These are phyloP conservation scores for Silene conica DNA, from an alignment of 148 eudicot species.

Conservation along the genomic window DNA sequence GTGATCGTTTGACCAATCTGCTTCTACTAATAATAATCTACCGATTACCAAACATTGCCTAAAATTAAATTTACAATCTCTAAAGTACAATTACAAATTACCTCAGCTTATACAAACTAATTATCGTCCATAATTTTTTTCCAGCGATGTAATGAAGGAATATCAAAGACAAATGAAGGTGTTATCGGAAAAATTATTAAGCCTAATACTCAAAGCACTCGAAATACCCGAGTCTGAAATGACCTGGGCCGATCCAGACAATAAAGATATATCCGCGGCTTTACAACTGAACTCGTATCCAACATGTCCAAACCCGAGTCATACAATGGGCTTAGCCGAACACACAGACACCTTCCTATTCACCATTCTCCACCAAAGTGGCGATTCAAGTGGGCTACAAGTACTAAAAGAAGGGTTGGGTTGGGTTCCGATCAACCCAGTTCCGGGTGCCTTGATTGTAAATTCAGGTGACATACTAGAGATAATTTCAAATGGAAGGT, in stretches of 20 bases:
- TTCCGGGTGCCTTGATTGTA: conserved; percentile 45
- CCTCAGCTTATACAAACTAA: background rate
- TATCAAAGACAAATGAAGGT: conserved; percentile 47
- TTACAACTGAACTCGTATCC: conserved; percentile 76
- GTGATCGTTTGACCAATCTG: too few relatives aligned
- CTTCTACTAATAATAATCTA: too few relatives aligned
- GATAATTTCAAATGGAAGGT: conserved; percentile 53
- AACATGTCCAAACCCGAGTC: conserved; percentile 53
- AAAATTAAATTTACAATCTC: too few relatives aligned
- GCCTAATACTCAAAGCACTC: conserved; percentile 37
- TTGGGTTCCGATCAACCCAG: conserved; percentile 48
- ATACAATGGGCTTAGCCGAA: conserved; percentile 52
- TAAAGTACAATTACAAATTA: too few relatives aligned
- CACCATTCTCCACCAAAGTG: conserved; percentile 59
- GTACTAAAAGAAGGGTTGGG: conserved; percentile 38
- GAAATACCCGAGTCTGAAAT: conserved; percentile 28
- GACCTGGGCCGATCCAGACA: conserved; percentile 13
- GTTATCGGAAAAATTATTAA: conserved; percentile 39
- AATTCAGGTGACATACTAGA: conserved; percentile 65
- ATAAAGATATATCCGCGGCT: conserved; percentile 24
- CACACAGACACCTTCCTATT: conserved; percentile 70
- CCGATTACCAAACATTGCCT: too few relatives aligned
- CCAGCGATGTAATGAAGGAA: conserved; percentile 52
- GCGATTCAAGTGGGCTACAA: conserved; percentile 46
- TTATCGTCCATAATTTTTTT: background rate